Evolutionary conservation across 2,329 filamentous ascomycete species (phyloP), one percentile per base, ranked within the genome.

Genomic region (Cladosporium austrohemisphaericum): DNA sequence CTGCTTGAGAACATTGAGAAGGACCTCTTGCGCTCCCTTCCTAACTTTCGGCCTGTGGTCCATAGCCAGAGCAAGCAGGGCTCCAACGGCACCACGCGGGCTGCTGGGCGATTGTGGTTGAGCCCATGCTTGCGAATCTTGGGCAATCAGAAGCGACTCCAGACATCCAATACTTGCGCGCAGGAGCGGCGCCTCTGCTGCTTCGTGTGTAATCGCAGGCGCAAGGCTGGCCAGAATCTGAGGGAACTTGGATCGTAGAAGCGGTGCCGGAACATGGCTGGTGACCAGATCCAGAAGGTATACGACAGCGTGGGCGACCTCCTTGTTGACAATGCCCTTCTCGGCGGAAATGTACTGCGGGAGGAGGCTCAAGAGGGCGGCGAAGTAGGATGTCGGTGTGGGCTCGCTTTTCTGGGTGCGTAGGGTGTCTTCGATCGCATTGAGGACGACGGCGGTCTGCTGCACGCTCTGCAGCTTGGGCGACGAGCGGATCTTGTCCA

Each of bases 401-500:
- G 85, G 79, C 50, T 88, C 82, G 50, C 87, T 84, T 63, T 92
- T 87, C 68, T 96, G 89, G 62, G 92, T 87, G 67, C 86, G 84
- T 52, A 98, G 81, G 33, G 90, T 96, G 60, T 94, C 86, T 69
- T 98, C 93, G 62, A 98, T 87, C 55, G 92, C 91, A 58, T 85
- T 83, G 56, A 98, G 83, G 54, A 98, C 85, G 60, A 95, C 83
- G 53, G 84, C 86, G 55, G 86, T 92, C 80, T 91, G 89, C 70
- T 95, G 84, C 73, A 96, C 91, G 68, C 88, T 95, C 71, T 97
- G 88, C 63, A 96, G 82, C 71, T 95, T 95, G 50, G 93, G 93
- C 66, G 88, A 71, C 59, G 72, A 93, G 72, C 93, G 88, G 70
- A 97, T 96, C 80, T 94, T 96, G 75, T 92, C 88, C 68, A 98